Evolutionary conservation across 352 stramenopile species (phyloP).

Genomic region (Phytophthora pini): DNA sequence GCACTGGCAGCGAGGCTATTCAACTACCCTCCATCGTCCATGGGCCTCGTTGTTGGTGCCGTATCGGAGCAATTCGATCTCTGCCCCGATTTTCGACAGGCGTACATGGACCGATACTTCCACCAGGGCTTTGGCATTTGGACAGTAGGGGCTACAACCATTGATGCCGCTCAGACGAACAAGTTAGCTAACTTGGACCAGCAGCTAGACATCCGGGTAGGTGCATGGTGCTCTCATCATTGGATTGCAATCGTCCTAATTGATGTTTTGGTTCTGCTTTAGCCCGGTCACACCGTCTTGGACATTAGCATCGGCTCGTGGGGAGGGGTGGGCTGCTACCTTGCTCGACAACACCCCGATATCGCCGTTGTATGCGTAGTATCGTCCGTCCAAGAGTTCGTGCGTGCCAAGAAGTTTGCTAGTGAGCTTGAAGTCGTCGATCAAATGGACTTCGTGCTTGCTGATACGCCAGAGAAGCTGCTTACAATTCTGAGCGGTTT

Average conservation of each 20-base stretch:
- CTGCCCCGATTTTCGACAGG: slow-evolving; percentile 65
- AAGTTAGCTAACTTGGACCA: slow-evolving; percentile 76
- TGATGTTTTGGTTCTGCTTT: slow-evolving; percentile 8
- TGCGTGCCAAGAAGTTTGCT: slow-evolving; percentile 66
- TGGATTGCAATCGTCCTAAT: background rate
- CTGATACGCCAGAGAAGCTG: slow-evolving; percentile 67
- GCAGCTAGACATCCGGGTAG: slow-evolving; percentile 66
- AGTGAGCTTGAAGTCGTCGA: slow-evolving; percentile 62
- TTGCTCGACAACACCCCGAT: slow-evolving; percentile 58
- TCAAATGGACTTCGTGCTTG: slow-evolving; percentile 77
- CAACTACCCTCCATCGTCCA: slow-evolving; percentile 77
- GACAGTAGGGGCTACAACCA: slow-evolving; percentile 46
- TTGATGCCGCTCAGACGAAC: slow-evolving; percentile 70
- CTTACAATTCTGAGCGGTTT: slow-evolving; percentile 65
- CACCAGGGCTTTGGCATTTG: slow-evolving; percentile 83
- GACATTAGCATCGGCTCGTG: slow-evolving; percentile 86
- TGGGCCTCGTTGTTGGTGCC: slow-evolving; percentile 69
- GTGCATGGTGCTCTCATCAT: slow-evolving; percentile 1
- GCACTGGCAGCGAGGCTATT: slow-evolving; percentile 77
- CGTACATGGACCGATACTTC: slow-evolving; percentile 83
- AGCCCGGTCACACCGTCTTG: slow-evolving; percentile 70
- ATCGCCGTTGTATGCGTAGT: slow-evolving; percentile 66
- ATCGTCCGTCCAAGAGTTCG: slow-evolving; percentile 62
- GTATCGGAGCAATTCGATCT: slow-evolving; percentile 82
- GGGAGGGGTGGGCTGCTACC: slow-evolving; percentile 79